Conservation (phyloP, 2,329 filamentous ascomycete species). For the Penicillium sp. region DNA sequence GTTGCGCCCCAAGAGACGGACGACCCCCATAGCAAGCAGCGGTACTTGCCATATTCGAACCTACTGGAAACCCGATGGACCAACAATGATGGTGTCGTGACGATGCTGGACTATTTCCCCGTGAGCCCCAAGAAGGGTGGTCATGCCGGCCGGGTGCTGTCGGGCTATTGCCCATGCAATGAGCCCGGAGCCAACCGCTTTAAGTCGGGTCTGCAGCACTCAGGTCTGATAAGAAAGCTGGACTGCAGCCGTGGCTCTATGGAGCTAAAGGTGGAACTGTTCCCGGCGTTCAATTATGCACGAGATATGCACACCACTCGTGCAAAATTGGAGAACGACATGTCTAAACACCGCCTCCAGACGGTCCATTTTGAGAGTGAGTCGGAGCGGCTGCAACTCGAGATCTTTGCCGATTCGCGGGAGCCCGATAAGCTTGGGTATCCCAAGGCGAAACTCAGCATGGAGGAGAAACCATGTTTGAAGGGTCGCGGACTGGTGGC, state of each 20-base stretch:
- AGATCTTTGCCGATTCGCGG: constrained; percentile 64
- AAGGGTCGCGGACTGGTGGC: constrained; percentile 64
- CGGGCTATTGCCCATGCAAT: constrained; percentile 36
- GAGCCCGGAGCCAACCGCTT: constrained; percentile 51
- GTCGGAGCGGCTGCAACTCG: constrained; percentile 61
- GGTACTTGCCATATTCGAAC: constrained; percentile 72
- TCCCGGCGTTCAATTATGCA: constrained; percentile 71
- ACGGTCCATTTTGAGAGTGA: constrained; percentile 63
- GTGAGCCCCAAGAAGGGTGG: constrained; percentile 60
- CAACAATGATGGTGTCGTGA: constrained; percentile 70
- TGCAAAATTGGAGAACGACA: constrained; percentile 35
- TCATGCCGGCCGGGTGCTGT: constrained; percentile 29
- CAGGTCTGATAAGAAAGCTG: constrained; percentile 62
- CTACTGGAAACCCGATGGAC: constrained; percentile 77
- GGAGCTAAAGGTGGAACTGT: constrained; percentile 66
- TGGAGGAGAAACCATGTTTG: constrained; percentile 52
- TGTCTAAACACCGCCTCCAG: constrained; percentile 50
- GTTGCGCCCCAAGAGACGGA: constrained; percentile 53
- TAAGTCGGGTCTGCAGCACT: constrained; percentile 41
- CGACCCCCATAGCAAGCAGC: constrained; percentile 68
- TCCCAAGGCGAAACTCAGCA: constrained; percentile 57
- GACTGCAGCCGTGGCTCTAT: constrained; percentile 69
- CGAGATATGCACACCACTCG: constrained; percentile 54
- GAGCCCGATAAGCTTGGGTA: constrained; percentile 45
- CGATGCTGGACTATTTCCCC: constrained; percentile 73